Evolutionary conservation across 2,329 filamentous ascomycete genomes (phyloP), one percentile per base, ranked within the genome.

Genomic region (Colletotrichum eleusines): DNA sequence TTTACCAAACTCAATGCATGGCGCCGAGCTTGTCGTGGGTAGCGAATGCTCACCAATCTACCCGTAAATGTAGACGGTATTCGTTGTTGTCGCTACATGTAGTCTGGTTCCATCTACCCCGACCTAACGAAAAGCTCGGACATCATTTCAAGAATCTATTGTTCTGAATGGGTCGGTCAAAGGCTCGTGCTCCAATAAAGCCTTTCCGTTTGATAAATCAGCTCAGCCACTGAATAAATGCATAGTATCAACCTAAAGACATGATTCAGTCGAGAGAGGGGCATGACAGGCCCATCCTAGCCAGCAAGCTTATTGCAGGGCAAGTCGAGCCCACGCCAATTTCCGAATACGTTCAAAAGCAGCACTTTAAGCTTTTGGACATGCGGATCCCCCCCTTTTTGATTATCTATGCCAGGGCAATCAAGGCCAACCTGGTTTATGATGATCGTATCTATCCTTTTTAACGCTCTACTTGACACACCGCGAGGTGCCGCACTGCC

Each of bases 281-380:
- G 35, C 40, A 23, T 12, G 44, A 53, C 18, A 51, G 53, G 61
- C 35, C 42, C 35, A 44, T 54, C 66, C 66, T 33, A 31, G 66
- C 66, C 35, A 51, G 35, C 59, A 35, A 44, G 61, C 44, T 31
- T 53, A 53, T 55, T 31, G 16, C 53, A 53, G 33, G 20, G 35
- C 1, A 31, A 42, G 23, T 53, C 12, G 61, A 59, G 53, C n/a
- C 38, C 12, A 12, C 46, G 26, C 54, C 18, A 65, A 69, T 69
- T 69, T 69, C 62, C 66, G 38, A 50, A 20, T 66, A 23, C 14
- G 35, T 23, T 55, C 20, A n/a, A 23, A 46, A 55, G n/a, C 38
- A 16, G n/a, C 54, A 51, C 33, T 60, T 69, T 66, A 69, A 53
- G 60, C 66, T 69, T 69, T 66, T 16, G 33, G 20, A 4, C 40